These are phyloP conservation scores for Magnolia officinalis DNA, from an alignment of 164 flowering plant genomes.

Conservation along the genomic window DNA sequence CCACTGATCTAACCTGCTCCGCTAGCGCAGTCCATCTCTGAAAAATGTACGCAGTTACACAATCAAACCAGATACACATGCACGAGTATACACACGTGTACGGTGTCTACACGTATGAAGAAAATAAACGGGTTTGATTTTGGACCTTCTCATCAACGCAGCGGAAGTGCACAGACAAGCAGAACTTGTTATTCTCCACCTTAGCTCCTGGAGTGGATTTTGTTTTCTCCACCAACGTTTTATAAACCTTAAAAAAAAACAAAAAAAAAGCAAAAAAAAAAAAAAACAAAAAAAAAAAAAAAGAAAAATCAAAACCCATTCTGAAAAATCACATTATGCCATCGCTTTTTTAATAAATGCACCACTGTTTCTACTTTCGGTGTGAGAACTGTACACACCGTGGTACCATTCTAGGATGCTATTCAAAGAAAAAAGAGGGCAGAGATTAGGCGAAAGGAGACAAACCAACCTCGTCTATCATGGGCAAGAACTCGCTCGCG, in stretches of 20 bases:
- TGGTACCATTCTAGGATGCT: too few species aligned
- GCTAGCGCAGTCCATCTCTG: slow-evolving; percentile 80
- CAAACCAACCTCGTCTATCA: slow-evolving; percentile 20
- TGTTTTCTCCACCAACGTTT: slow-evolving; percentile 59
- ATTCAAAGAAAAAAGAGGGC: not conserved
- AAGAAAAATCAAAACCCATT: not conserved
- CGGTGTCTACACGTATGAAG: not conserved
- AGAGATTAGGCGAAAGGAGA: not conserved
- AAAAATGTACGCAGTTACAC: not conserved
- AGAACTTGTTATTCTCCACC: slow-evolving; percentile 91
- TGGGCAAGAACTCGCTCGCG: slow-evolving; percentile 20
- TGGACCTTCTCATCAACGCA: slow-evolving; percentile 89
- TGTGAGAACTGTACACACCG: not conserved
- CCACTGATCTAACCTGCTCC: slow-evolving; percentile 56
- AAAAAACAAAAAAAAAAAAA: not conserved
- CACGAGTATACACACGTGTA: not conserved
- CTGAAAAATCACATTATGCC: not conserved
- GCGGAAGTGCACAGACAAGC: slow-evolving; percentile 85
- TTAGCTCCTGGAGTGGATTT: slow-evolving; percentile 68
- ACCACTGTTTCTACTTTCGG: not conserved
- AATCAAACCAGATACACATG: not conserved
- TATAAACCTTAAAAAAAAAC: slow-evolving; percentile 43
- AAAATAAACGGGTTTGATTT: not conserved
- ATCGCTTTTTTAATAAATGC: not conserved
- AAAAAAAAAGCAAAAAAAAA: not conserved